Evolutionary conservation across 441 rosid genomes (phyloP), one percentile per base, ranked within the genome.

Genomic region (Mallotus repandus): DNA sequence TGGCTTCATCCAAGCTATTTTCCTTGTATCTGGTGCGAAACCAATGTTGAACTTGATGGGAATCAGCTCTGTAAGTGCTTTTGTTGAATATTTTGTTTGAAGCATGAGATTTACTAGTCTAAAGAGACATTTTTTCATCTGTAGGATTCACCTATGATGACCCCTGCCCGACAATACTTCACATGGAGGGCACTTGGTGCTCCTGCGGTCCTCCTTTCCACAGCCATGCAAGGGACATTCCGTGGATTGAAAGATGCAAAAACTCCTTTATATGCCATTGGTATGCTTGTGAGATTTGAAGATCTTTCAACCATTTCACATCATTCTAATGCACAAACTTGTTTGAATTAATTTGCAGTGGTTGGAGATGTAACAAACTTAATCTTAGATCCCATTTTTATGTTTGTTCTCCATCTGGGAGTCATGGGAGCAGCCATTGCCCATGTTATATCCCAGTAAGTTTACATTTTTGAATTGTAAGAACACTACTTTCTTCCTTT

Each of bases 391-490:
- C 92, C 91, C 16, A 80, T 91, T 63, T 86, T 93, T 75, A 93
- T 95, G 59, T 95, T 91, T 41, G 85, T 85, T 70, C 91, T 90
- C 65, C 86, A 78, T 2, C 73, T 89, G 68, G 99, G 97, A 56
- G 89, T 95, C 58, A 84, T 88, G 2, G 99, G 98, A 76, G 99
- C 98, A 50, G 99, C 99, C 77, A 84, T 90, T 65, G 92, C 98
- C 64, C 99, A 95, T 78, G 89, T 95, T 72, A 85, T 93, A 80
- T 95, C 97, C 25, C 99, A 93, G 99, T 91, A 80, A 88, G 98
- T 84, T 68, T 22, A 48, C 41, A 16, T 32, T 22, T 41, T n/a
- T 12, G 18, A 22, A 25, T 25, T 25, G 29, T 25, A 25, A 25
- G 29, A 25, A 25, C 29, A 25, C 29, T 25, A 25, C 29, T 25